phyloP scores from a whole-genome alignment of 2,329 filamentous ascomycete species.

The Beauveria sp. region DNA sequence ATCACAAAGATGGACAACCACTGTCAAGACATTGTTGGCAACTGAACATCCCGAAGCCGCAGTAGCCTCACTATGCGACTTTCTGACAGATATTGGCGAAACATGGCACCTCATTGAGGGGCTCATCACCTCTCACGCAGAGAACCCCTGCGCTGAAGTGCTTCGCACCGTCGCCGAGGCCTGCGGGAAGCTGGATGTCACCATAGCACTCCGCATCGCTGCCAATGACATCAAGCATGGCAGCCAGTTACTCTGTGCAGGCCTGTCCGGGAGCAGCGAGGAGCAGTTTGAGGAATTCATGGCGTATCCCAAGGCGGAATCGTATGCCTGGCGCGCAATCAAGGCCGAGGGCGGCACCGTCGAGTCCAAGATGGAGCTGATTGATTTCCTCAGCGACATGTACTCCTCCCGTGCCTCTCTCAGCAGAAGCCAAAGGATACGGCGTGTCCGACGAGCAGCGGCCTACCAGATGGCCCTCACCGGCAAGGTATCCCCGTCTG shows the following conservation, averaged over 20 bases:
- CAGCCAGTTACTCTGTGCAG: neutral
- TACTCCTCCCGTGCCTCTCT: constrained; percentile 23
- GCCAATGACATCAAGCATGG: neutral
- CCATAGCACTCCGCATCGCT: neutral
- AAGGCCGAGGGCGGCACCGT: constrained; percentile 1
- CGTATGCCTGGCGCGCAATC: constrained; percentile 1
- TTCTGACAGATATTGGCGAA: neutral
- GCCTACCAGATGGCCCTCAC: constrained; percentile 18
- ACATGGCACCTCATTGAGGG: constrained; percentile 5
- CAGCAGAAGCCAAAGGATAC: constrained; percentile 23
- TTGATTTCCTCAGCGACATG: constrained; percentile 24
- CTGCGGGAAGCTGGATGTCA: neutral
- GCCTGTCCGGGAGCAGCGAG: neutral
- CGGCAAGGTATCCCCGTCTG: constrained; percentile 18
- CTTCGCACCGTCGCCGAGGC: neutral
- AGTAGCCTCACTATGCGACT: neutral
- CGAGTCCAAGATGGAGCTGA: constrained; percentile 20
- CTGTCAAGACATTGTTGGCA: neutral
- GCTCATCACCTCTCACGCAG: neutral
- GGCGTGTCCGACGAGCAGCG: constrained; percentile 23
- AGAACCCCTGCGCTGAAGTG: neutral
- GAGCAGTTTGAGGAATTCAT: neutral
- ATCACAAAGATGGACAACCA: neutral
- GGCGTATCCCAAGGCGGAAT: neutral
- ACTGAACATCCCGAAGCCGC: neutral